A percentile compares a stretch with the other conserved stretches of the same genome.
phyloP scores from a whole-genome alignment of 1,284 basidiomycete genomes.

The Pseudozyma sp. region DNA sequence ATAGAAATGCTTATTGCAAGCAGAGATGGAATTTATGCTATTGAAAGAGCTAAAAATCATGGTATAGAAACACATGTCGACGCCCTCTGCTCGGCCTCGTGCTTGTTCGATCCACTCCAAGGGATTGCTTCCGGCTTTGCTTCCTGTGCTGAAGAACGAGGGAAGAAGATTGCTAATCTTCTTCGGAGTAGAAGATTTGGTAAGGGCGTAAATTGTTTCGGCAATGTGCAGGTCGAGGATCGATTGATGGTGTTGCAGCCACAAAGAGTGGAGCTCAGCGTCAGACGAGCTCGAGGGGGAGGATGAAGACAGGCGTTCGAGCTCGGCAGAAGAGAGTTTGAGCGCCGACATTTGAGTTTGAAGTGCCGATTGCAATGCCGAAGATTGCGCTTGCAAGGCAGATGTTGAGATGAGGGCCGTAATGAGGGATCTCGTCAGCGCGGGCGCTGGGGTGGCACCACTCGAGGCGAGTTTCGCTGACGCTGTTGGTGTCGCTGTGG shows the following conservation, averaged over 20 bases:
- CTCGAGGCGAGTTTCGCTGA: no score
- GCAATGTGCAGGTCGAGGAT: constrained; percentile 57
- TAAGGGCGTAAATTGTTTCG: constrained; percentile 61
- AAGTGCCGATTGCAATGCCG: constrained; percentile 43
- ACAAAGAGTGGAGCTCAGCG: constrained; percentile 45
- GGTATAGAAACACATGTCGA: no score
- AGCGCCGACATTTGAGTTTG: constrained; percentile 55
- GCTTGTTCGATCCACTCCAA: constrained; percentile 43
- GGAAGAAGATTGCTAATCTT: background rate
- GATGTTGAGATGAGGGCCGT: constrained; percentile 55
- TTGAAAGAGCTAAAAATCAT: no score
- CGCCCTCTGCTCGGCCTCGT: constrained; percentile 4
- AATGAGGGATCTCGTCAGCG: constrained; percentile 48
- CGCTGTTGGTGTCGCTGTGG: background rate
- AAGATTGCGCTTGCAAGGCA: constrained; percentile 37
- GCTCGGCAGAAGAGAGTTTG: constrained; percentile 41
- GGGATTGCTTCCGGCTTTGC: constrained; percentile 2
- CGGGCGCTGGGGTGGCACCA: constrained; percentile 20
- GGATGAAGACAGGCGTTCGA: constrained; percentile 13
- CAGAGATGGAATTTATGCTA: no score
- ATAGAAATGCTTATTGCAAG: no score
- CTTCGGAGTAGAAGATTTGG: background rate
- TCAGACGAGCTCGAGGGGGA: background rate
- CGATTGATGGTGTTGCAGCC: constrained; percentile 53
- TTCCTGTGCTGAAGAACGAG: constrained; percentile 1